These are phyloP conservation scores for Physcomitrellopsis africana DNA, from an alignment of 225 moss, liverwort and hornwort species.

Conservation along the genomic window DNA sequence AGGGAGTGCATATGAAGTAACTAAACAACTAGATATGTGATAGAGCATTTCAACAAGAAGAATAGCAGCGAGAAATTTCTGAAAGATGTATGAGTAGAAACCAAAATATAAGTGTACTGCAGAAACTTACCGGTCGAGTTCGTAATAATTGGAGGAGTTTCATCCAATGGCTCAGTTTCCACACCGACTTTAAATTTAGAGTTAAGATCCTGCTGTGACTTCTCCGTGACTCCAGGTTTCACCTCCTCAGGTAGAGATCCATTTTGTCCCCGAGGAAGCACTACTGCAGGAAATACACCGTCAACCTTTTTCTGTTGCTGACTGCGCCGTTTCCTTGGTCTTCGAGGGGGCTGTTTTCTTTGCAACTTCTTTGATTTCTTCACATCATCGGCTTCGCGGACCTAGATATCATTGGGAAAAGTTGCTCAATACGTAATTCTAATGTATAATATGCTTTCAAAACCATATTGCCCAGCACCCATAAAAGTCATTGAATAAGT, in stretches of 20 bases:
- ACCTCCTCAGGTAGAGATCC: constrained; percentile 38
- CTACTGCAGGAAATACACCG: background rate
- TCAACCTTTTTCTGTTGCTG: constrained; percentile 33
- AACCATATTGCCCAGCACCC: constrained; percentile 3
- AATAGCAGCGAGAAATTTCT: background rate
- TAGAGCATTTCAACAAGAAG: background rate
- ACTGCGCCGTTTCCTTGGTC: constrained; percentile 45
- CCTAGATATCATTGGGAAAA: constrained; percentile 48
- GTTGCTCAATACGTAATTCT: constrained; percentile 2
- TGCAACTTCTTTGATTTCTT: constrained; percentile 61
- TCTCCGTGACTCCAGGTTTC: constrained; percentile 31
- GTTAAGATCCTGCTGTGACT: constrained; percentile 29
- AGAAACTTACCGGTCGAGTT: constrained; percentile 38
- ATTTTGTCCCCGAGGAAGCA: constrained; percentile 26
- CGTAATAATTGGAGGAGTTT: constrained; percentile 13
- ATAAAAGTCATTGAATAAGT: constrained; percentile 1
- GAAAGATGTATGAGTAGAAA: constrained; percentile 16
- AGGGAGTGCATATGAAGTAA: constrained; percentile 19
- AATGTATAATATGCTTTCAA: background rate
- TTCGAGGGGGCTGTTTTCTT: constrained; percentile 55
- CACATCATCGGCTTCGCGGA: constrained; percentile 90
- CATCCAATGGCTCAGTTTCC: constrained; percentile 28
- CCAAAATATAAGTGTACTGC: constrained; percentile 15
- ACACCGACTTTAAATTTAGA: constrained; percentile 22
- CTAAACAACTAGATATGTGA: constrained; percentile 17